Percentiles rank a stretch among this genome's conserved stretches.
Evolutionary conservation across 805 yeast genomes (phyloP).

Genomic region (Ogataea angusta): DNA sequence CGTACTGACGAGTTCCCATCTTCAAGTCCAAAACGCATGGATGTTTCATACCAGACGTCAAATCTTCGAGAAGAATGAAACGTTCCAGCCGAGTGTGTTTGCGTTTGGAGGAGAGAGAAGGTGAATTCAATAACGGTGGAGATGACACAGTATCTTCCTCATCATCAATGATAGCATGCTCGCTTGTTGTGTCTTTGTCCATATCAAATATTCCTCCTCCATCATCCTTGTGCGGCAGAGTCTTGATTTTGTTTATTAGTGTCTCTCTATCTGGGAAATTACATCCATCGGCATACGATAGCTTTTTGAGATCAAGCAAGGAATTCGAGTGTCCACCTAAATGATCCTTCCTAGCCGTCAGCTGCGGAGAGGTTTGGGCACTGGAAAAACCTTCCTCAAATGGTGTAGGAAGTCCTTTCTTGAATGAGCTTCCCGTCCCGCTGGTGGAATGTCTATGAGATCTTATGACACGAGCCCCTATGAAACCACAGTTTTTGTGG

Average conservation of each 20-base stretch:
- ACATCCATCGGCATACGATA: slow-evolving; percentile 14
- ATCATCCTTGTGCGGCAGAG: slow-evolving; percentile 1
- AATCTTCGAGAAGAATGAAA: slow-evolving; percentile 84
- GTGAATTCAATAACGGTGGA: slow-evolving; percentile 1
- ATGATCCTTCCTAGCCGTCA: not conserved
- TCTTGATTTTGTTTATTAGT: slow-evolving; percentile 39
- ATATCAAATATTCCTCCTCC: slow-evolving; percentile 9
- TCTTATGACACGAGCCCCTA: slow-evolving; percentile 9
- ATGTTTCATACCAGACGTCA: slow-evolving; percentile 73
- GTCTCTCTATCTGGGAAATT: slow-evolving; percentile 29
- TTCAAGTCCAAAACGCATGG: slow-evolving; percentile 94
- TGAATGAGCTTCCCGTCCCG: slow-evolving; percentile 18
- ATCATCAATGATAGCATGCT: slow-evolving; percentile 17
- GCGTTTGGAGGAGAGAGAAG: slow-evolving; percentile 7
- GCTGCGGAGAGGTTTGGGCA: not conserved
- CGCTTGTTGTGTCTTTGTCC: slow-evolving; percentile 11
- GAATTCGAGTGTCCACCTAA: slow-evolving; percentile 20
- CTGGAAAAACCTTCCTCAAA: slow-evolving; percentile 1
- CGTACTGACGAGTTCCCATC: slow-evolving; percentile 98
- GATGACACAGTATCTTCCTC: slow-evolving; percentile 11
- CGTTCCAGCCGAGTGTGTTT: slow-evolving; percentile 61
- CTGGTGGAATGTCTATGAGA: slow-evolving; percentile 30
- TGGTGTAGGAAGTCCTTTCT: slow-evolving; percentile 3
- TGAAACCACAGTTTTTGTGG: slow-evolving; percentile 11
- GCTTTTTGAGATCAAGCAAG: slow-evolving; percentile 20